Evolutionary conservation across 768 basidiomycete genomes (phyloP), one percentile per base, ranked within the genome.

Genomic region (Rhizopogon vesiculosus): DNA sequence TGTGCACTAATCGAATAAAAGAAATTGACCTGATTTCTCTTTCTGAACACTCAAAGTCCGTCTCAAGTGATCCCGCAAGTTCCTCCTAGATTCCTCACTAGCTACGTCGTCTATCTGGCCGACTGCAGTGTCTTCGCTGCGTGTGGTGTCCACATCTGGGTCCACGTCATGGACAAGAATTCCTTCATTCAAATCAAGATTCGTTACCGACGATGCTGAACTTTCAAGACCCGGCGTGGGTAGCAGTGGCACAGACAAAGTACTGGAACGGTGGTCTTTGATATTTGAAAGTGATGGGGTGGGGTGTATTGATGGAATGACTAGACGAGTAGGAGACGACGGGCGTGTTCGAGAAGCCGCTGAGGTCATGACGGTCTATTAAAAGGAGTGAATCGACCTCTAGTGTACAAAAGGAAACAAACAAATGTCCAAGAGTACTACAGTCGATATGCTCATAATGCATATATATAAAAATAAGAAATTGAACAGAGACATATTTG

Each of bases 111-210:
- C 74, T 39, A 78, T 68, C 51, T 72, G 75, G 8, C 76, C 80
- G 54, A 74, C 70, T 16, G 74, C 79, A n/a, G 68, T 77, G 54
- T 82, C 77, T 60, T 88, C 88, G 52, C 72, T 76, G 40, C 80
- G 78, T 13, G 74, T 74, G 12, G 77, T 72, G 35, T 84, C 85
- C 19, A 75, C 76, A 55, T 88, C 86, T 29, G 76, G 76, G 42
- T 89, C 87, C 42, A 78, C 78, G 65, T 90, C 89, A 61, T 84
- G 83, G 44, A 91, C 76, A 42, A 91, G 72, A 52, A 91, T 85
- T 8, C 86, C 84, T 60, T 89, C 87, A 51, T 74, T 76, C 56
- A 83, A 69, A 59, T 87, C 85, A 70, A 88, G 65, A 64, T 86
- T 83, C 62, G 82, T 74, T 18, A 87, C 77, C 39, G 89, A 91